Conservation (phyloP, 2,329 filamentous ascomycete genomes). For the Pseudocercospora musae region DNA sequence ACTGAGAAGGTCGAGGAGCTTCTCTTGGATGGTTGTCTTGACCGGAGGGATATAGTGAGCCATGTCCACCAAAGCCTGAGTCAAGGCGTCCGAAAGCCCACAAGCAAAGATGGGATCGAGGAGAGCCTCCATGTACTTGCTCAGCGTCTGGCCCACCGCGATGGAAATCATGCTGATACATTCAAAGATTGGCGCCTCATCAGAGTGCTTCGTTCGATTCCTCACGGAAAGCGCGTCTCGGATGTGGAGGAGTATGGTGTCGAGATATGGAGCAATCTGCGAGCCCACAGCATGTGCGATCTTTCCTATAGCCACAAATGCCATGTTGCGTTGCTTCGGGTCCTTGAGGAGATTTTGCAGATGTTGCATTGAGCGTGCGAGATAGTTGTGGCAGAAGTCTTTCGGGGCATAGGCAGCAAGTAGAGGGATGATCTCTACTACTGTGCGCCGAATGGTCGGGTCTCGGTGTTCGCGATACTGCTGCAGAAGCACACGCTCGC, state of each 20-base stretch:
- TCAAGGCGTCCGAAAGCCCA: conserved; percentile 87
- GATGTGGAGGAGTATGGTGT: conserved; percentile 90
- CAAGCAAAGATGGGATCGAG: conserved; percentile 96
- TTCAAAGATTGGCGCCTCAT: conserved; percentile 81
- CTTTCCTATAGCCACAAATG: conserved; percentile 92
- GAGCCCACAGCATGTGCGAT: conserved; percentile 95
- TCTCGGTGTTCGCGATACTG: conserved; percentile 93
- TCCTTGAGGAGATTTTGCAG: conserved; percentile 90
- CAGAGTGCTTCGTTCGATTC: conserved; percentile 60
- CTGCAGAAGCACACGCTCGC: conserved; percentile 73
- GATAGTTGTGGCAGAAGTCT: conserved; percentile 81
- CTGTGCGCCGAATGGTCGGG: conserved; percentile 78
- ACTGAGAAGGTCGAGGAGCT: conserved; percentile 90
- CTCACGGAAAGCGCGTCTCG: conserved; percentile 83
- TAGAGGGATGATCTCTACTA: conserved; percentile 87
- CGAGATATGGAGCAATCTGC: conserved; percentile 89
- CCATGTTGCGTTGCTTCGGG: conserved; percentile 88
- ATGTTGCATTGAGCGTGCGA: conserved; percentile 97
- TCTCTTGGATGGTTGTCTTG: conserved; percentile 87
- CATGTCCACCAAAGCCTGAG: conserved; percentile 95
- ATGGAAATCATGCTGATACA: conserved; percentile 96
- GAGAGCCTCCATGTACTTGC: conserved; percentile 96
- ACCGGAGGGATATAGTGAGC: conserved; percentile 97
- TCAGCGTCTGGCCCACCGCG: conserved; percentile 91
- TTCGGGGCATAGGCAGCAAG: conserved; percentile 88